Base-by-base conservation (phyloP, 805 yeast genomes). In the Suhomyces sp. region DNA sequence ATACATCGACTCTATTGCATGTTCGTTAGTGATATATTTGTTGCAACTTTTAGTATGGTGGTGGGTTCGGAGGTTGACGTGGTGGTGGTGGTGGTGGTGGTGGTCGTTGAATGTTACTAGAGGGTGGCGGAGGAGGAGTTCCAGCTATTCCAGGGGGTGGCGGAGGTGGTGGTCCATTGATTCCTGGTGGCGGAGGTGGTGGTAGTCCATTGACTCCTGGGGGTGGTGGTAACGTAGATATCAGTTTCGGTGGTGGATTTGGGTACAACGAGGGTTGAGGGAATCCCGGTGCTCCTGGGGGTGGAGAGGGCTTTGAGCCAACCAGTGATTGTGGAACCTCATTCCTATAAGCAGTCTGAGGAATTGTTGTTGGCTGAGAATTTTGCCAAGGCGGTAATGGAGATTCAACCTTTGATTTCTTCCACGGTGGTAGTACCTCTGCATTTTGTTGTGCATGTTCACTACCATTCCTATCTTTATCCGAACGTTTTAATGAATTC, bases 401-500 rank as follows among this genome's bases (percentile, higher is more conserved):
- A 19, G 32, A 36, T 15, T 51, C 56, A 18, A 48, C 43, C 36
- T 42, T 50, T 12, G 35, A 31, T 38, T 50, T 53, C 35, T 58
- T 58, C 59, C 58, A 50, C 13, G 64, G 60, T 7, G 56, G 54
- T n/a, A 40, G 28, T 5, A 15, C 38, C 23, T 44, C 47, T 14
- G 43, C n/a, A n/a, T n/a, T n/a, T n/a, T n/a, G n/a, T n/a, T n/a
- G n/a, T n/a, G n/a, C n/a, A n/a, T n/a, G n/a, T n/a, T n/a, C n/a
- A n/a, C n/a, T n/a, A n/a, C n/a, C n/a, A n/a, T n/a, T n/a, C n/a
- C n/a, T n/a, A n/a, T n/a, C n/a, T n/a, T n/a, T n/a, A n/a, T n/a
- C 12, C 28, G 12, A 15, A 12, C 18, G 13, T 23, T 14, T 30
- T 31, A 21, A n/a, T 14, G 9, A 19, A 10, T 8, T 18, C 26